Percentiles rank a stretch among this genome's conserved stretches.
Evolutionary conservation across 208 protist genomes (phyloP).

Genomic region (Naegleria gruberi): DNA sequence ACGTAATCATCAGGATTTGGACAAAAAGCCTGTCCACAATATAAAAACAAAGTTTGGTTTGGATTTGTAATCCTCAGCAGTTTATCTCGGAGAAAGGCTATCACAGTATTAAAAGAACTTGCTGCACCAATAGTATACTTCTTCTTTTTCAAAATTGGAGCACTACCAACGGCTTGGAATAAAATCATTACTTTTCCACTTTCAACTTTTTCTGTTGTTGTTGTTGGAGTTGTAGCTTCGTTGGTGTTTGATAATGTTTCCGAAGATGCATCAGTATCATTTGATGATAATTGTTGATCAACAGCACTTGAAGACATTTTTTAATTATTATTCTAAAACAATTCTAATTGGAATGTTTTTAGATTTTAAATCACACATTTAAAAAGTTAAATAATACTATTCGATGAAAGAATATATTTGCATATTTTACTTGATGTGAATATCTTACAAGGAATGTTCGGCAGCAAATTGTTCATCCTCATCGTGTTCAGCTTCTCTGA

Average conservation of each 20-base stretch:
- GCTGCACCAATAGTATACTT: background rate
- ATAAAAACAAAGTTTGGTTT: background rate
- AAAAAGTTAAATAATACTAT: too few species aligned
- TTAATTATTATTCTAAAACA: too few species aligned
- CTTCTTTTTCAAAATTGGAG: conserved; percentile 1
- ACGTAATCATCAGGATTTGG: conserved; percentile 4
- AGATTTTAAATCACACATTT: too few species aligned
- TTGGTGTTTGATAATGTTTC: too few species aligned
- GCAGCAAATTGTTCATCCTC: background rate
- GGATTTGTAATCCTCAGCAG: background rate
- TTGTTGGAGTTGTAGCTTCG: background rate
- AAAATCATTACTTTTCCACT: background rate
- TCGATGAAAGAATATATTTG: too few species aligned
- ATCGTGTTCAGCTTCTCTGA: background rate
- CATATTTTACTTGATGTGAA: too few species aligned
- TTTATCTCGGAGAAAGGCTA: background rate
- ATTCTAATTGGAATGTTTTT: too few species aligned
- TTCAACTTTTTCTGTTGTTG: background rate
- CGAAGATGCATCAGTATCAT: too few species aligned
- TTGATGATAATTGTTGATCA: background rate
- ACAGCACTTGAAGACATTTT: background rate
- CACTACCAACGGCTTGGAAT: background rate
- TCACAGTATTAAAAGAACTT: background rate
- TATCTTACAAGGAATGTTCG: background rate
- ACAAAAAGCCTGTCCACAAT: background rate